Conservation (phyloP, 345 rosid species). For the Murraya koenigii region DNA sequence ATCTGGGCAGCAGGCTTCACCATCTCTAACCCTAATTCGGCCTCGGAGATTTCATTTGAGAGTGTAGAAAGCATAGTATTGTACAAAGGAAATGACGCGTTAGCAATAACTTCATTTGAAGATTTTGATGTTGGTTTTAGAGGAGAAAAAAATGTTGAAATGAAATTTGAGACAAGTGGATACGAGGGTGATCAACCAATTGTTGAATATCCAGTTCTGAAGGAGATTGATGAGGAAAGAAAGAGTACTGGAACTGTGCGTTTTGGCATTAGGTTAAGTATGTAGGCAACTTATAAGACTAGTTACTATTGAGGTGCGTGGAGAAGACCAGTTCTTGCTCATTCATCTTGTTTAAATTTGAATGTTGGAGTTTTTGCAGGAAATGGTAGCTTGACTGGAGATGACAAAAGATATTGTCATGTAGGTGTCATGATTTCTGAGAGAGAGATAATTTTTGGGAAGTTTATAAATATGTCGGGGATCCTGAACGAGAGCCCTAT, state of each 20-base stretch:
- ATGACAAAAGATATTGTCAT: background rate
- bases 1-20: slow-evolving; percentile 23
- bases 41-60: slow-evolving; percentile 2
- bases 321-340: slow-evolving; percentile 10
- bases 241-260: slow-evolving; percentile 1
- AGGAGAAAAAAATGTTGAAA: background rate
- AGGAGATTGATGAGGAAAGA: slow-evolving; percentile 14
- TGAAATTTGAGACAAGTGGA: background rate
- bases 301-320: slow-evolving; percentile 10
- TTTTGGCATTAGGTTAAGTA: slow-evolving; percentile 17
- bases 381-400: slow-evolving; percentile 2
- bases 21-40: slow-evolving; percentile 20
- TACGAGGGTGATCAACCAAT: slow-evolving; percentile 17
- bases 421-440: background rate
- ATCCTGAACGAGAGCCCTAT: no score
- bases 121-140: slow-evolving; percentile 4
- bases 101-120: background rate
- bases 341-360: slow-evolving; percentile 9
- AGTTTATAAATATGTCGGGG: no score
- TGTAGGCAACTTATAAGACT: slow-evolving; percentile 17
- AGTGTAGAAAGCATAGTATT: slow-evolving; percentile 5
- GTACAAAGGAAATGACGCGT: slow-evolving; percentile 1
- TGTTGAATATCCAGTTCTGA: slow-evolving; percentile 15
- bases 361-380: background rate
- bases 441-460: no score